Conservation (phyloP, 108 stramenopile species). For the Stephanodiscus triporus region DNA sequence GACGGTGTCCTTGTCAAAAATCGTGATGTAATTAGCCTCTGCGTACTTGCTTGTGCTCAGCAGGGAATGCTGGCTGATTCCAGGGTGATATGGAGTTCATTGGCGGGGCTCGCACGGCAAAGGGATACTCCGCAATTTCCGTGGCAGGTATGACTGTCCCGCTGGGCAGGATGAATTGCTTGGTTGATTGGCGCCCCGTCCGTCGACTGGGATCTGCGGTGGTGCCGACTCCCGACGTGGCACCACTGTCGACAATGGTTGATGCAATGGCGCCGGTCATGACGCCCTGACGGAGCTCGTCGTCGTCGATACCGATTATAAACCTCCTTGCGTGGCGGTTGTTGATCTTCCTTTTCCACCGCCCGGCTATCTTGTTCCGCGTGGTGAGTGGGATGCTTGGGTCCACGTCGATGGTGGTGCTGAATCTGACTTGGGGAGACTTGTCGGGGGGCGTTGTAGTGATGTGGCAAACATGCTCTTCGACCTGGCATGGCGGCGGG, state of each 20-base stretch:
- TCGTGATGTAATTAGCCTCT: background rate
- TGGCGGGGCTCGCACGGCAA: background rate
- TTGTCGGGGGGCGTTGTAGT: background rate
- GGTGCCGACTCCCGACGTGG: background rate
- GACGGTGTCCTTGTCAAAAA: background rate
- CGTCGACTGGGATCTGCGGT: background rate
- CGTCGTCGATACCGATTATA: background rate
- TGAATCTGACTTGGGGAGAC: too few species aligned
- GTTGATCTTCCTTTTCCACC: too few species aligned
- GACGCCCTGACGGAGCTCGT: background rate
- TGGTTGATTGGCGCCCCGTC: background rate
- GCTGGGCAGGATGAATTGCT: background rate
- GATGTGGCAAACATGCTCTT: too few species aligned
- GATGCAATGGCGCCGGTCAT: background rate
- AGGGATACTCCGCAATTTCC: background rate
- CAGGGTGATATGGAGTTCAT: background rate
- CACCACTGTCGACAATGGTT: too few species aligned
- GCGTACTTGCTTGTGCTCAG: background rate
- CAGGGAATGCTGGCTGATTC: background rate
- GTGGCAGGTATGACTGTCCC: background rate
- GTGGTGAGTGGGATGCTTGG: background rate
- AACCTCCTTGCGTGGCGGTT: too few species aligned
- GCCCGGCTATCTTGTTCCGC: too few species aligned
- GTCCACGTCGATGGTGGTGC: background rate
- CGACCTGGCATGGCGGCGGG: too few species aligned